Evolutionary conservation across 306 rosid species (phyloP), one percentile per base, ranked within the genome.

Genomic region (Mimosa bimucronata): DNA sequence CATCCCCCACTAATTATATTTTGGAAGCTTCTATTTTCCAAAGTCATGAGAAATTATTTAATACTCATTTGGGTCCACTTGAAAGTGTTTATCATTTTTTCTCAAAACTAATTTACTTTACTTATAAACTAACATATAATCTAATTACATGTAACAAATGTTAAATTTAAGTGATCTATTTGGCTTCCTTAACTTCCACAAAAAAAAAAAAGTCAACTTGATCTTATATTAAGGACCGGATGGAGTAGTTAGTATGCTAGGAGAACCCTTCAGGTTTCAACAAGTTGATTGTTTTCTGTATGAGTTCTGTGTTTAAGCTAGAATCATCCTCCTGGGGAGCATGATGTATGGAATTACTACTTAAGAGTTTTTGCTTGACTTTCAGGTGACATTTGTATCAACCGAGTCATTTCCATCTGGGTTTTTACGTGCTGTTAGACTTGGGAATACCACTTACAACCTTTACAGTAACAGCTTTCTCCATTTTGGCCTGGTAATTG

Each of bases 391-490:
- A 61, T 96, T 96, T 71, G 94, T 93, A 80, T 89, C 98, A 76
- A 88, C 82, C 74, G 99, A 96, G 84, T 82, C 86, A 0, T 30
- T 89, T 44, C 93, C 88, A 41, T 86, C 92, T 3, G 85, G 88
- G 85, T 91, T 90, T 83, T 86, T 88, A 1, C 94, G 79, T 41
- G 75, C 85, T 42, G 84, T 96, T 75, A 84, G 82, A 83, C 82
- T 90, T 86, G 92, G 96, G 74, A 96, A 91, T 82, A 60, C 79
- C 66, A 87, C 97, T 14, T 96, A 93, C 82, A 91, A 82, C 88
- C 91, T 96, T 62, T 96, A 96, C 87, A 90, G 98, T 79, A 96
- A 93, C 90, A 96, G 99, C 92, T 89, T 93, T 84, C 97, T 96
- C 81, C 98, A 96, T 84, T 87, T 82, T 74, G 99, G 99, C 82